Percentiles rank a stretch among this genome's conserved stretches.
Evolutionary conservation across 2,329 filamentous ascomycete species (phyloP).

Genomic region (Aplosporella prunicola): DNA sequence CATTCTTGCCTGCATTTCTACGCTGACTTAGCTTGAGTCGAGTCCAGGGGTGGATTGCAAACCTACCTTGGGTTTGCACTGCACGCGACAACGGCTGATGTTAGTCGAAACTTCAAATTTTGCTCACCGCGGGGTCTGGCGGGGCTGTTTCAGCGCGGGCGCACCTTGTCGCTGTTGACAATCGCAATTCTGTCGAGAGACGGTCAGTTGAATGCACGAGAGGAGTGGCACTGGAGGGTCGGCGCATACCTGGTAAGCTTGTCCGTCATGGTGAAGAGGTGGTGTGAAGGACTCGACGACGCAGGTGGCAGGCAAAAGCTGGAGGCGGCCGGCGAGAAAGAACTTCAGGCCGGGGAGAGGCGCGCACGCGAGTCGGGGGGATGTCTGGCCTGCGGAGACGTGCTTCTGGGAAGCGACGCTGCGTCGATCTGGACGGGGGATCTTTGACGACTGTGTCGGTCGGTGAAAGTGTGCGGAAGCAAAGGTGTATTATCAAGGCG

Average conservation of each 20-base stretch:
- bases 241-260: constrained; percentile 77
- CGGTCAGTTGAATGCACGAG: constrained; percentile 7
- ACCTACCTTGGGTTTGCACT: constrained; percentile 81
- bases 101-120: constrained; percentile 18
- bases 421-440: constrained; percentile 6
- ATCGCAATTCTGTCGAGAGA: constrained; percentile 72
- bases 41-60: background rate
- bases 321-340: too few relatives aligned
- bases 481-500: background rate
- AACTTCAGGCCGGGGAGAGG: too few relatives aligned
- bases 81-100: constrained; percentile 16
- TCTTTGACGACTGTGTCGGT: constrained; percentile 10
- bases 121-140: constrained; percentile 13
- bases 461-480: constrained; percentile 7
- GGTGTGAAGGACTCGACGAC: too few relatives aligned
- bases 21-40: constrained; percentile 8
- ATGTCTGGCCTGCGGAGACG: too few relatives aligned
- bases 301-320: too few relatives aligned
- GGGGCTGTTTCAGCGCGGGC: constrained; percentile 17
- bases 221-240: background rate
- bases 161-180: constrained; percentile 94
- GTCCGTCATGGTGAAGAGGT: constrained; percentile 62
- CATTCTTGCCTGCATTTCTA: constrained; percentile 98
- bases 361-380: too few relatives aligned
- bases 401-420: constrained; percentile 6